Evolutionary conservation across 441 rosid genomes (phyloP).

Genomic region (Erodium trifolium): DNA sequence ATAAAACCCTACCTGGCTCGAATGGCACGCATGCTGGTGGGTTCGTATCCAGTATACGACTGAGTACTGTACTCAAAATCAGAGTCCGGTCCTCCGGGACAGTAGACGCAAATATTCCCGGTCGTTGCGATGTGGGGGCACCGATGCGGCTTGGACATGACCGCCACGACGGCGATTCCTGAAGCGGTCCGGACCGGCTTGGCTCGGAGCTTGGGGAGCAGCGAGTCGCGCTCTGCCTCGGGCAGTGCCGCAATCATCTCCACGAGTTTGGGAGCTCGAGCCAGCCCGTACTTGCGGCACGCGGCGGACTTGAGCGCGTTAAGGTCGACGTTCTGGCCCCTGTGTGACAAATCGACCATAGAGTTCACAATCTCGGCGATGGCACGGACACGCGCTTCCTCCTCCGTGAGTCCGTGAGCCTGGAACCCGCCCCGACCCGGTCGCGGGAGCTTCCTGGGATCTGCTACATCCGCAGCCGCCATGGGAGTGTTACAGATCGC

Average conservation of each 20-base stretch:
- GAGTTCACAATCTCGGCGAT: constrained; percentile 83
- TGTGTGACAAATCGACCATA: constrained; percentile 85
- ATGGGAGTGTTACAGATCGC: constrained; percentile 17
- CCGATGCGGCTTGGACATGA: constrained; percentile 97
- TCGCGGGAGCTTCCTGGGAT: constrained; percentile 50
- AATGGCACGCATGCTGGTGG: constrained; percentile 98
- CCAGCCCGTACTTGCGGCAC: constrained; percentile 84
- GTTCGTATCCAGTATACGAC: constrained; percentile 97
- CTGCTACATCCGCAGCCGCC: constrained; percentile 53
- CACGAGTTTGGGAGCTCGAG: constrained; percentile 92
- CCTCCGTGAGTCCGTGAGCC: constrained; percentile 80
- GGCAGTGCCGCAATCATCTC: constrained; percentile 99
- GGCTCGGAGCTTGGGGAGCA: constrained; percentile 91
- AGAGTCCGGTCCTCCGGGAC: constrained; percentile 98
- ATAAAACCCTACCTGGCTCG: constrained; percentile 66
- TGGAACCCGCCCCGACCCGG: constrained; percentile 89
- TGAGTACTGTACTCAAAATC: constrained; percentile 98
- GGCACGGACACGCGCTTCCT: constrained; percentile 88
- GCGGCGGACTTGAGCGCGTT: constrained; percentile 86
- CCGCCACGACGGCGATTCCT: constrained; percentile 95
- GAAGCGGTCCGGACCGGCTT: constrained; percentile 96
- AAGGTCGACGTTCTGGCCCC: constrained; percentile 86
- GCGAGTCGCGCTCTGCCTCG: constrained; percentile 76
- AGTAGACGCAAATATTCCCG: constrained; percentile 51
- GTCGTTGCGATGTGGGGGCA: constrained; percentile 99